Evolutionary conservation across 2,329 filamentous ascomycete species (phyloP).

Genomic region (Ceratocystiopsis minuta): DNA sequence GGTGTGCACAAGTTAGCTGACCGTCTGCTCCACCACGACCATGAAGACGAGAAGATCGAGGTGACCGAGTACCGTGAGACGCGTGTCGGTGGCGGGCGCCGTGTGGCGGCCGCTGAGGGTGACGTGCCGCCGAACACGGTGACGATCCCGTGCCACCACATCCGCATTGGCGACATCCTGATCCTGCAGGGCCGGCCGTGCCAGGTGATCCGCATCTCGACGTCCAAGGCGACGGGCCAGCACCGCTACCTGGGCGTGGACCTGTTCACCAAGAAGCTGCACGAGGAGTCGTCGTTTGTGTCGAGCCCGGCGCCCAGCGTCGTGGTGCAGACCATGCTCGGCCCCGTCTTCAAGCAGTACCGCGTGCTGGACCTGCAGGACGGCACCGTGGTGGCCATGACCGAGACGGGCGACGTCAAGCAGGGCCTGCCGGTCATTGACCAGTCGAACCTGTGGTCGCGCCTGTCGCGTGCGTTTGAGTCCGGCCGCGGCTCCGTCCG

Average conservation of each 20-base stretch:
- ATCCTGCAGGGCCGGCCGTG: constrained; percentile 97
- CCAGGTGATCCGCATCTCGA: constrained; percentile 99
- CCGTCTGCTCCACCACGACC: constrained; percentile 32
- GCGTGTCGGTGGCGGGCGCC: constrained; percentile 10
- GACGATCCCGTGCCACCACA: constrained; percentile 98
- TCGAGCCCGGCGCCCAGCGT: constrained; percentile 93
- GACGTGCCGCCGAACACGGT: constrained; percentile 56
- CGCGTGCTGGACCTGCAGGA: constrained; percentile 94
- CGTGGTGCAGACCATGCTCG: constrained; percentile 97
- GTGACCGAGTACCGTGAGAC: constrained; percentile 29
- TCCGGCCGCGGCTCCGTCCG: constrained; percentile 86
- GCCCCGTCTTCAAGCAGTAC: constrained; percentile 99
- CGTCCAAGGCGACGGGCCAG: constrained; percentile 92
- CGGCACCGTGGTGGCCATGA: constrained; percentile 79
- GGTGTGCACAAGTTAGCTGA: constrained; percentile 39
- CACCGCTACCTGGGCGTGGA: constrained; percentile 99
- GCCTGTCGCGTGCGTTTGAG: constrained; percentile 70
- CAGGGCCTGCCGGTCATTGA: constrained; percentile 83
- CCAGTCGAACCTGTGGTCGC: constrained; percentile 74
- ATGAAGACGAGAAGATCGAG: constrained; percentile 28
- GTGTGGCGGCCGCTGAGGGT: constrained; percentile 13
- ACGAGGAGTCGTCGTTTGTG: constrained; percentile 96
- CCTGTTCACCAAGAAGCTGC: constrained; percentile 98
- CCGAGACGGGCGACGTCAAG: constrained; percentile 97
- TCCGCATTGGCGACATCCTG: constrained; percentile 95